Percentiles rank a stretch among this genome's conserved stretches.
phyloP scores from a whole-genome alignment of 208 protist genomes.

The Vickermania spadyakhi region DNA sequence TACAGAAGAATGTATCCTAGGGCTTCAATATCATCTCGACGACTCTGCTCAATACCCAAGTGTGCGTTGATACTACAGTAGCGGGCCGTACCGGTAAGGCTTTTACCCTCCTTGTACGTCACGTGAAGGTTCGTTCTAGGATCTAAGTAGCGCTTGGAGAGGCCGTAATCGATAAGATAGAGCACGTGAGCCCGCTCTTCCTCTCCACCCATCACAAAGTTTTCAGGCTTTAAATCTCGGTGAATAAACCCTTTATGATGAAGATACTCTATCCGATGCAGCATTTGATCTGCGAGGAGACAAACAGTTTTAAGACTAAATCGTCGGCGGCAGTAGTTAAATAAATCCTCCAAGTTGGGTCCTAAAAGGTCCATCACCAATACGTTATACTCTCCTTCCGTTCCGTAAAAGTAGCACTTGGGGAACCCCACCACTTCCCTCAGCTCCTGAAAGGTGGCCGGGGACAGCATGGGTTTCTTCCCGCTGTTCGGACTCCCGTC shows the following conservation, averaged over 20 bases:
- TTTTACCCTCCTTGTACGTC: constrained; percentile 93
- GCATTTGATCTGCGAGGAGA: constrained; percentile 97
- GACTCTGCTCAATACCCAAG: constrained; percentile 87
- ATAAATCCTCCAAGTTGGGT: constrained; percentile 43
- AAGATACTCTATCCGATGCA: constrained; percentile 39
- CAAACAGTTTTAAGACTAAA: constrained; percentile 97
- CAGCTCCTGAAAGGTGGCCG: constrained; percentile 5
- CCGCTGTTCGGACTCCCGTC: neutral
- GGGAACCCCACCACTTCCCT: constrained; percentile 76
- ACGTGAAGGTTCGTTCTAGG: constrained; percentile 89
- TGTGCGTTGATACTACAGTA: constrained; percentile 98
- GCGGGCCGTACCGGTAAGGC: constrained; percentile 95
- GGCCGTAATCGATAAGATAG: constrained; percentile 94
- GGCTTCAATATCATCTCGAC: constrained; percentile 81
- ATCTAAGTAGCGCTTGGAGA: constrained; percentile 95
- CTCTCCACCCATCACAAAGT: constrained; percentile 31
- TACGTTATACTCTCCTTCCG: constrained; percentile 93
- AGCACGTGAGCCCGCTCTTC: constrained; percentile 24
- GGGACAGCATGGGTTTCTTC: too few relatives aligned
- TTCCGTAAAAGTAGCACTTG: constrained; percentile 83
- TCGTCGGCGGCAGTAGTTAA: constrained; percentile 39
- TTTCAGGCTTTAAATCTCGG: constrained; percentile 53
- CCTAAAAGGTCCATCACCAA: constrained; percentile 53
- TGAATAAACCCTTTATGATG: constrained; percentile 36
- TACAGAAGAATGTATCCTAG: constrained; percentile 80